phyloP scores from a whole-genome alignment of 805 yeast species.

The Candida broadrunensis region DNA sequence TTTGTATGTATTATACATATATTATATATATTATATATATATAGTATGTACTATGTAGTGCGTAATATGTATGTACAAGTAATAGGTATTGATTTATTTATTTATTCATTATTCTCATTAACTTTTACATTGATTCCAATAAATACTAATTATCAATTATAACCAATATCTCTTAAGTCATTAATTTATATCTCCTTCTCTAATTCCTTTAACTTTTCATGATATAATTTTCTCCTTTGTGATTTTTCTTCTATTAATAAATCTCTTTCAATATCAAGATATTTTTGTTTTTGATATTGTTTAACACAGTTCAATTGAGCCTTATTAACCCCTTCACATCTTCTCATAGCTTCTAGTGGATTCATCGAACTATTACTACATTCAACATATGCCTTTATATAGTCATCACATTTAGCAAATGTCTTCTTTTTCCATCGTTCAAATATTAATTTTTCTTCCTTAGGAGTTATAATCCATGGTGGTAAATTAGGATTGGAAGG shows the following conservation, averaged over 20 bases:
- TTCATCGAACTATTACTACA: slow-evolving; percentile 59
- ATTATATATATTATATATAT: too few relatives aligned
- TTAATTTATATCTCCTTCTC: too few relatives aligned
- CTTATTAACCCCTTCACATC: slow-evolving; percentile 58
- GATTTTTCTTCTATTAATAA: slow-evolving; percentile 56
- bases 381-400: slow-evolving; percentile 64
- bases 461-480: slow-evolving; percentile 72
- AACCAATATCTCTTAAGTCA: too few relatives aligned
- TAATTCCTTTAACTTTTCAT: slow-evolving; percentile 3
- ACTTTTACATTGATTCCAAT: too few relatives aligned
- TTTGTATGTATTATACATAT: too few relatives aligned
- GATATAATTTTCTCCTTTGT: slow-evolving; percentile 14
- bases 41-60: too few relatives aligned
- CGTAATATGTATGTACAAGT: too few relatives aligned
- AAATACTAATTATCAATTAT: too few relatives aligned
- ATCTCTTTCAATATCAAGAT: slow-evolving; percentile 69
- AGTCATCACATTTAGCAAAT: slow-evolving; percentile 62
- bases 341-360: slow-evolving; percentile 63
- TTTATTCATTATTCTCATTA: too few relatives aligned
- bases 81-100: too few relatives aligned
- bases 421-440: slow-evolving; percentile 67
- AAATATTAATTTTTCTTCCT: slow-evolving; percentile 71
- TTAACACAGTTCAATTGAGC: slow-evolving; percentile 63
- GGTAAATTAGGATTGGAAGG: slow-evolving; percentile 53
- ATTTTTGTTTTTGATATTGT: slow-evolving; percentile 57